phyloP scores from a whole-genome alignment of 176 grass and related monocot genomes.

The Avena eriantha region DNA sequence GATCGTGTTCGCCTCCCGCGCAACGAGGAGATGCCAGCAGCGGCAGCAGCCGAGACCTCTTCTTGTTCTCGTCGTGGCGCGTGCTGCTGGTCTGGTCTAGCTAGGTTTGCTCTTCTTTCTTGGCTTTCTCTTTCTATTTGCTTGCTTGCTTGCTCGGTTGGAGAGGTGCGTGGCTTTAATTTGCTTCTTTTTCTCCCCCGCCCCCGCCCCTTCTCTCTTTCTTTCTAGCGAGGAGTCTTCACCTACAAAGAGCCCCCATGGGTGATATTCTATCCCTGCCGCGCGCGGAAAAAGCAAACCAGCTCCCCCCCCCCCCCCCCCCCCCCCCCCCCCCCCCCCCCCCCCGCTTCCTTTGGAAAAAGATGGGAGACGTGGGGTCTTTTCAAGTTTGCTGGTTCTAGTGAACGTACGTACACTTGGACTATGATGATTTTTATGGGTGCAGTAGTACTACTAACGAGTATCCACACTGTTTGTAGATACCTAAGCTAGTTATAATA shows the following conservation, averaged over 20 bases:
- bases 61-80: constrained; percentile 21
- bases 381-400: constrained; percentile 20
- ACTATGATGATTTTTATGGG: constrained; percentile 5
- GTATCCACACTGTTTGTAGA: not conserved
- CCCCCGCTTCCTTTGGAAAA: constrained; percentile 47
- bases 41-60: not conserved
- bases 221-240: constrained; percentile 50
- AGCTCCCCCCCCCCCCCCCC: not conserved
- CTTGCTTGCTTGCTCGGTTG: constrained; percentile 10
- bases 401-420: not conserved
- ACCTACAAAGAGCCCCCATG: constrained; percentile 50
- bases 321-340: too few species aligned
- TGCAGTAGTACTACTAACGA: not conserved
- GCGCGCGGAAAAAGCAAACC: constrained; percentile 39
- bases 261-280: constrained; percentile 73
- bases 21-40: constrained; percentile 24
- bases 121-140: constrained; percentile 30
- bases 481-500: not conserved
- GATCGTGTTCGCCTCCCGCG: constrained; percentile 11
- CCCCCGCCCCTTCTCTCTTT: not conserved
- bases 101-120: constrained; percentile 27
- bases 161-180: constrained; percentile 27
- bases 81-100: not conserved
- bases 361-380: constrained; percentile 37
- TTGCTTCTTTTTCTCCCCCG: constrained; percentile 24